A percentile compares a stretch with the other conserved stretches of the same genome.
Evolutionary conservation across 2,329 filamentous ascomycete species (phyloP).

Genomic region (Tolypocladium sp.): DNA sequence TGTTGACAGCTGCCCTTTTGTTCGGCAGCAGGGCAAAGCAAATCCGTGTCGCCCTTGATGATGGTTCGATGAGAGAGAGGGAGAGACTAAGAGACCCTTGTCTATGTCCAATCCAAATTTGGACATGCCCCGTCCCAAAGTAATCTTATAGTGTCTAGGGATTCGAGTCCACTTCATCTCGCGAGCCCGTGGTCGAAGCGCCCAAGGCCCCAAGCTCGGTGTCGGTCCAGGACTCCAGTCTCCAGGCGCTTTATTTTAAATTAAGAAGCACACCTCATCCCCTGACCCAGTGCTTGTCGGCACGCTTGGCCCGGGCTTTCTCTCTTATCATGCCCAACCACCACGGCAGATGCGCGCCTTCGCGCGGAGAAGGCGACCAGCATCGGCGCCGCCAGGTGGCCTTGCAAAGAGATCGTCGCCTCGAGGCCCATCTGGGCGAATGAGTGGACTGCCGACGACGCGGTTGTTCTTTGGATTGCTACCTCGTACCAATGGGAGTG

Average conservation of each 20-base stretch:
- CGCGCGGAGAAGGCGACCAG: not conserved
- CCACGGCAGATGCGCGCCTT: not conserved
- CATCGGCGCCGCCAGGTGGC: not conserved
- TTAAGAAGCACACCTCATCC: not conserved
- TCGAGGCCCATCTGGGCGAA: not conserved
- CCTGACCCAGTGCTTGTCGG: too few relatives aligned
- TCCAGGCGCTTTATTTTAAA: not conserved
- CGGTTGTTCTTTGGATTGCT: not conserved
- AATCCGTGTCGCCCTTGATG: not conserved
- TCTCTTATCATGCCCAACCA: not conserved
- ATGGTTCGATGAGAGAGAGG: not conserved
- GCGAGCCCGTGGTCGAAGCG: not conserved
- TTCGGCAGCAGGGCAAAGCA: too few relatives aligned
- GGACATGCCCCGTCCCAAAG: not conserved
- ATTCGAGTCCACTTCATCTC: not conserved
- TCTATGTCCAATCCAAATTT: not conserved
- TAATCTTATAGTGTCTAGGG: not conserved
- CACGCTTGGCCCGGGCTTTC: too few relatives aligned
- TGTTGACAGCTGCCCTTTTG: not conserved
- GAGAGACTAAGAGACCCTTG: not conserved
- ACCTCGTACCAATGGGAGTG: not conserved
- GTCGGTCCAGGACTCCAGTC: too few relatives aligned
- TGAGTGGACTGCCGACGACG: not conserved
- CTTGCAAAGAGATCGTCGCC: not conserved
- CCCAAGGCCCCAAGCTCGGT: not conserved